Base-by-base conservation (phyloP, 1,284 basidiomycete species). In the Boletus sp. region DNA sequence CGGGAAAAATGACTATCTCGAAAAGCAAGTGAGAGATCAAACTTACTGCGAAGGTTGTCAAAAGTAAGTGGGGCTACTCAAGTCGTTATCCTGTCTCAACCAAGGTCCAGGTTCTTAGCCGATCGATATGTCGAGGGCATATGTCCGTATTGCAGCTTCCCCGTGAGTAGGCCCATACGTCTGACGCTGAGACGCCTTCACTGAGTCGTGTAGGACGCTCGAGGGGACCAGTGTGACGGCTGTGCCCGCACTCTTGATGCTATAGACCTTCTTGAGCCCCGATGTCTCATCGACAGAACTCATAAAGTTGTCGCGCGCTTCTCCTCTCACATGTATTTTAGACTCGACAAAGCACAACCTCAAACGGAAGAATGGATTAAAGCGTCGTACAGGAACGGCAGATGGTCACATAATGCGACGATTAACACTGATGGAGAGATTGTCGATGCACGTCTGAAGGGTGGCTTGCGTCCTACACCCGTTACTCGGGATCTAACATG, bases 211-310 rank as follows among this genome's bases (percentile, higher is more conserved):
- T 58, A 92, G 87, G 95, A 98, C 58, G 96, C 95, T 32, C 88
- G 96, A 39, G 96, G 96, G 9, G 96, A 99, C 69, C 96, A 99
- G 75, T 99, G 96, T 70, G 96, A 99, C 69, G 79, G 84, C 51
- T 99, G 96, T 65, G 84, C 88, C 35, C 82, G 93, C 55, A 96
- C 95, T 8, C 81, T 96, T 45, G 95, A 96, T 52, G 91, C 94
- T 2, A 81, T 95, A 51, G 94, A 97, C 61, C 82, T 99, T 52
- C 80, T 96, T 69, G 86, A 94, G 60, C 96, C 96, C n/a, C 84
- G 93, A 30, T 99, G 96, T 69, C 85, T 96, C 56, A 77, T 97
- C 59, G 77, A 91, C 67, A 87, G 84, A 63, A 75, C 78, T 0
- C 96, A 98, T 65, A 77, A 71, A 46, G 80, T 95, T 35, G 80